A percentile compares a stretch with the other conserved stretches of the same genome.
Conservation (phyloP, 129 eudicot species). For the Rutidosis leptorrhynchoides region DNA sequence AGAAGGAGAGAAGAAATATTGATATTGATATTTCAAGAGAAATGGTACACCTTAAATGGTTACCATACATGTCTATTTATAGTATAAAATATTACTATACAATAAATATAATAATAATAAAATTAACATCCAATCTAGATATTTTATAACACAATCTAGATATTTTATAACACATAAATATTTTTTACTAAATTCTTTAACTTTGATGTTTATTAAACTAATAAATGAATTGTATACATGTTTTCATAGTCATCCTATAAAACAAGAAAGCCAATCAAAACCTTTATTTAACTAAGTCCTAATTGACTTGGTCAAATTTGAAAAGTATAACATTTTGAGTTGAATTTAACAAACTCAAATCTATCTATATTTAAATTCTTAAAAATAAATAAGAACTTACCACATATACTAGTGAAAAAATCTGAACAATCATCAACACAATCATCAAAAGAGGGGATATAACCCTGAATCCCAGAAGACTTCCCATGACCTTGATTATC, state of each 20-base stretch:
- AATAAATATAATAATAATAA: too few relatives aligned
- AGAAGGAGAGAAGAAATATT: too few relatives aligned
- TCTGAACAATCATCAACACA: slow-evolving; percentile 68
- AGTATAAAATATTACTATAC: too few relatives aligned
- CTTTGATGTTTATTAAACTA: background rate
- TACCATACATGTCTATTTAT: too few relatives aligned
- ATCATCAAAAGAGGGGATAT: slow-evolving; percentile 55
- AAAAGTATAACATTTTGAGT: slow-evolving; percentile 1
- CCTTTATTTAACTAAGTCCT: slow-evolving; percentile 9
- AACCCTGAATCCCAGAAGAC: slow-evolving; percentile 72
- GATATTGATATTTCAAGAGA: too few relatives aligned
- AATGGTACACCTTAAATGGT: too few relatives aligned
- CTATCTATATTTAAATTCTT: background rate
- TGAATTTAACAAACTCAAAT: slow-evolving; percentile 1
- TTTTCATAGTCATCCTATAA: slow-evolving; percentile 21
- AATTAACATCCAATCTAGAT: too few relatives aligned
- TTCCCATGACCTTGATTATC: slow-evolving; percentile 88
- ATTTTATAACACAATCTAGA: too few relatives aligned
- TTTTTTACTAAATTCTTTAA: background rate
- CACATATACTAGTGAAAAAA: slow-evolving; percentile 58
- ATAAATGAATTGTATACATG: background rate
- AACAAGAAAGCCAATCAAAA: slow-evolving; percentile 28
- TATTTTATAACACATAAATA: too few relatives aligned
- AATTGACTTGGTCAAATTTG: slow-evolving; percentile 24
- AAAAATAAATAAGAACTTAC: slow-evolving; percentile 28